These are phyloP conservation scores for Epichloe bromicola DNA, from an alignment of 2,329 filamentous ascomycete genomes.

Conservation along the genomic window DNA sequence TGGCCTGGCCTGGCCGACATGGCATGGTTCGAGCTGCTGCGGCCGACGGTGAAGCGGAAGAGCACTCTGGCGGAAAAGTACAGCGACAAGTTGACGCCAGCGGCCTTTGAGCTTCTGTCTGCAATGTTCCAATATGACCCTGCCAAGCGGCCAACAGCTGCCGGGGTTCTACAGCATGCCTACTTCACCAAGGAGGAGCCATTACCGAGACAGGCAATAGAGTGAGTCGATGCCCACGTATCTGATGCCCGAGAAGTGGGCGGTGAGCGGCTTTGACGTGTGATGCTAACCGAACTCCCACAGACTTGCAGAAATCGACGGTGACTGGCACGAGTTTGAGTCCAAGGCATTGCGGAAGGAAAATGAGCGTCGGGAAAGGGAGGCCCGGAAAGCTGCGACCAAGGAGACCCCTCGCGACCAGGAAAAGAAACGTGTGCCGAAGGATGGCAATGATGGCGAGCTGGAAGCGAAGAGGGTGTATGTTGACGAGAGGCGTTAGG, in stretches of 20 bases:
- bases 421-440: constrained; percentile 28
- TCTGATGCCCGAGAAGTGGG: neutral
- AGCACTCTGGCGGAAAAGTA: constrained; percentile 77
- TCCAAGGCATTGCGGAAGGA: constrained; percentile 89
- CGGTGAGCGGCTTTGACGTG: neutral
- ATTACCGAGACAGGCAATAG: constrained; percentile 59
- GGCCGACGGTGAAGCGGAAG: constrained; percentile 59
- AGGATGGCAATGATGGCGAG: constrained; percentile 16
- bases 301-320: constrained; percentile 66
- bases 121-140: constrained; percentile 89
- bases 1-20: constrained; percentile 91
- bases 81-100: constrained; percentile 59
- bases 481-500: constrained; percentile 13
- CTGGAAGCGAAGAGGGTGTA: constrained; percentile 23
- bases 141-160: constrained; percentile 65
- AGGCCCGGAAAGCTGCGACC: constrained; percentile 30
- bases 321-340: constrained; percentile 98
- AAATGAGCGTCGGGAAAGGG: constrained; percentile 55
- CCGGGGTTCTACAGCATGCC: constrained; percentile 69
- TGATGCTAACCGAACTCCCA: neutral
- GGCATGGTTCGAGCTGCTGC: constrained; percentile 90
- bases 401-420: constrained; percentile 24
- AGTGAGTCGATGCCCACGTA: constrained; percentile 43
- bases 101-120: constrained; percentile 69
- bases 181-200: constrained; percentile 85